These are phyloP conservation scores for Fusarium sp. DNA, from an alignment of 2,329 filamentous ascomycete genomes.

Conservation along the genomic window DNA sequence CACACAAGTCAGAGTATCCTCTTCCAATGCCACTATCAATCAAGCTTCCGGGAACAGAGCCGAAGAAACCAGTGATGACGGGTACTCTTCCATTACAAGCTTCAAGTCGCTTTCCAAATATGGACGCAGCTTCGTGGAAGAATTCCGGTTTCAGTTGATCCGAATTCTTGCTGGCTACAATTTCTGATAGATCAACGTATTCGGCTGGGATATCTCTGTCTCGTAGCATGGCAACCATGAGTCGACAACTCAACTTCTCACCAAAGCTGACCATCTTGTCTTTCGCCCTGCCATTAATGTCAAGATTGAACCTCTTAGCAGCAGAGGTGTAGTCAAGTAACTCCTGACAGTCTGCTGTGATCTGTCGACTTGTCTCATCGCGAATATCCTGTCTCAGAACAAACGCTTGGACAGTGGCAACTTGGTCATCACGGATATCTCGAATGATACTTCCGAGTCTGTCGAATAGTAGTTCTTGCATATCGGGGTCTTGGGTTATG, in stretches of 20 bases:
- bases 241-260: background rate
- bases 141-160: background rate
- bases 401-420: background rate
- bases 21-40: background rate
- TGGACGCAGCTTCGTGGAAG: background rate
- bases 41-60: background rate
- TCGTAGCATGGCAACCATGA: background rate
- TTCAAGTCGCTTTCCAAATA: background rate
- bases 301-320: background rate
- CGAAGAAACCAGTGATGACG: background rate
- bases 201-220: background rate
- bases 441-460: background rate
- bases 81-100: background rate
- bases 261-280: constrained; percentile 5
- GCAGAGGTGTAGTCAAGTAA: background rate
- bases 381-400: background rate
- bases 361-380: background rate
- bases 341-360: background rate
- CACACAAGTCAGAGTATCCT: background rate
- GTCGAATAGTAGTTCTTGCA: background rate
- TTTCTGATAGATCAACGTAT: background rate
- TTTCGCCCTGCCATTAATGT: background rate
- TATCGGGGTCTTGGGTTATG: background rate
- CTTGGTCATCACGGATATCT: background rate
- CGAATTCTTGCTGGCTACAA: background rate